Evolutionary conservation across 139 green algal species (phyloP), one percentile per base, ranked within the genome.

Genomic region (Auxenochlorella pyrenoidosa): DNA sequence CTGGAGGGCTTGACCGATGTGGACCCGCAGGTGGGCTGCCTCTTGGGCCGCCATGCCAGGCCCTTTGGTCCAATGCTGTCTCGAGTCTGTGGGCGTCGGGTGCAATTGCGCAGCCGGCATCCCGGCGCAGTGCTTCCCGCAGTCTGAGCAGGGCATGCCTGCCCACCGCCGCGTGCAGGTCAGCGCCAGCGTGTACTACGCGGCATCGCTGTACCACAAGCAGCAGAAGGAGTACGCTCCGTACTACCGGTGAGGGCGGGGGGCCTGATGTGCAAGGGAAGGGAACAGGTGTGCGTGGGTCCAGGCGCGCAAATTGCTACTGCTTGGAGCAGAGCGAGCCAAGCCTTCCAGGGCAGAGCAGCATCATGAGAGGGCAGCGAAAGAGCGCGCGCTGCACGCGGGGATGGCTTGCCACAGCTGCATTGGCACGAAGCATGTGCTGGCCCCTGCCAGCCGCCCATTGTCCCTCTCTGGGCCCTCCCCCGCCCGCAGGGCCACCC

Each of bases 151-250:
- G n/a, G n/a, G 54, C 16, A 63, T 24, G 54, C 15, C 54, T 63
- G 54, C 15, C 10, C 54, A 8, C 22, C 18, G 10, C 16, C 13
- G 22, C 54, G 96, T 97, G 8, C 89, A 87, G 32, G 97, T 99
- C 34, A 94, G 88, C 71, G 97, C 98, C 16, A 91, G 90, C 38
- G 95, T 99, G 18, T 93, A 98, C 90, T 98, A 96, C 70, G 94
- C 98, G 15, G 90, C 91, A 59, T 96, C 92, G 51, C 92, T 97
- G 83, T 97, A 96, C 84, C 89, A 96, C 93, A 99, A 99, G 90
- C 77, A 90, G 18, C 86, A 95, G 86, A 89, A 94, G 83, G 91
- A 98, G 84, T 99, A 96, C 88, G 96, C 95, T 1, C 95, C 96
- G 76, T 99, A 98, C 92, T 99, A 98, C 94, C 92, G 75, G 75